Base-by-base conservation (phyloP, 164 flowering plant species). In the Euptelea pleiosperma region DNA sequence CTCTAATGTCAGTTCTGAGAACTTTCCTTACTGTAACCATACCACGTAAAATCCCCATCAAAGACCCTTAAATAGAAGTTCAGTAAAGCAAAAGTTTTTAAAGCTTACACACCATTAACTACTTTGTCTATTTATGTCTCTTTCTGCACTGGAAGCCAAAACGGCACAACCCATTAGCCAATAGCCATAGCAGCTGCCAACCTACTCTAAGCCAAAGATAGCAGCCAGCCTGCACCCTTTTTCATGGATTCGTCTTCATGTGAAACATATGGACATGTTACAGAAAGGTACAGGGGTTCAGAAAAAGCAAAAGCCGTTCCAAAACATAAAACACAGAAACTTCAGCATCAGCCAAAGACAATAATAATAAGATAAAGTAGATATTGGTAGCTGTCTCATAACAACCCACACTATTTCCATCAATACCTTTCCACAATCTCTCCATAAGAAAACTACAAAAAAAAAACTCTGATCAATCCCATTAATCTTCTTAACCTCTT, bases 321-420 rank as follows among this genome's bases (percentile, higher is more conserved):
- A 40, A 53, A 22, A 49, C 6, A 29, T 24, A 43, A 28, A 33
- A 42, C 10, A 52, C 12, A 25, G 61, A 63, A 49, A 64, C 26
- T 45, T 52, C 24, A 47, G n/a, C 41, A 56, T 48, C 48, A 64
- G 30, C 41, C 42, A 15, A 42, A 18, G 18, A 42, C 12, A 34
- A 39, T 12, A 42, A 60, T 6, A 21, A 33, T 25, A 39, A 29
- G 25, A 30, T 47, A 60, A 47, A 52, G 39, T 42, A 33, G 40
- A 40, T 57, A 37, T 8, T 40, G 46, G 18, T 51, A 52, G 58
- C 44, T 62, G 44, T 35, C 68, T 61, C 55, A 55, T 36, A 49
- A 43, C 56, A 60, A 61, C 42, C 26, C 50, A 15, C 24, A 50
- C 30, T 45, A 43, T 60, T 55, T 35, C 31, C 4, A n/a, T n/a